phyloP scores from a whole-genome alignment of 306 rosid species.

The Quercus variabilis region DNA sequence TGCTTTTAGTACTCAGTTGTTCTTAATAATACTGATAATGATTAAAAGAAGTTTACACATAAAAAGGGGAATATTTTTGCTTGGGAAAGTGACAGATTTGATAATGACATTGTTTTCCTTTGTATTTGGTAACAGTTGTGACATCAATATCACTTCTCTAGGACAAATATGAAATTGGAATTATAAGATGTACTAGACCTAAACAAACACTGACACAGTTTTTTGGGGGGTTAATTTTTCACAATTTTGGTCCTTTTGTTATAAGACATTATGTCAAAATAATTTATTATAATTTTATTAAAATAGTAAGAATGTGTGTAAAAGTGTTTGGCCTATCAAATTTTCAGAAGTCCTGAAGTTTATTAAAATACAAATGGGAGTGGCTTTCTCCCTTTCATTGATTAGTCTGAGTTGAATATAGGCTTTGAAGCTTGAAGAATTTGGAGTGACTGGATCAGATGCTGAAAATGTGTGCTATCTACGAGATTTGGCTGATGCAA shows the following conservation, averaged over 20 bases:
- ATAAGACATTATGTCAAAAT: neutral
- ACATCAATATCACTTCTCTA: neutral
- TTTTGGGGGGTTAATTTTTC: neutral
- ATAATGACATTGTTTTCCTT: neutral
- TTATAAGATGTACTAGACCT: neutral
- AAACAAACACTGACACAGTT: neutral
- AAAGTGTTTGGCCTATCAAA: neutral
- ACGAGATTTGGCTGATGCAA: constrained; percentile 79
- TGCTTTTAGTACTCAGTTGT: constrained; percentile 3
- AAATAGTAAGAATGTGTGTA: neutral
- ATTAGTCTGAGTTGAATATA: constrained; percentile 21
- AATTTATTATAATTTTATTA: neutral
- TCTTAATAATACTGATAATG: neutral
- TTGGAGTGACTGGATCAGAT: constrained; percentile 92
- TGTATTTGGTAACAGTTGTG: neutral
- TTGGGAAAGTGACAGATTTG: constrained; percentile 2
- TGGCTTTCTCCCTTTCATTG: neutral
- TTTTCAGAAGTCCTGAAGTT: neutral
- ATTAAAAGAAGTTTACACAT: neutral
- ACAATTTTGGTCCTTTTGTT: neutral
- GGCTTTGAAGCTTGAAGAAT: constrained; percentile 96
- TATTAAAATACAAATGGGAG: neutral
- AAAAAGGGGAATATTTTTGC: neutral
- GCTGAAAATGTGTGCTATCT: constrained; percentile 92
- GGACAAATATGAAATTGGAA: constrained; percentile 1